phyloP scores from a whole-genome alignment of 2,329 filamentous ascomycete species.

The Claviceps sp. region DNA sequence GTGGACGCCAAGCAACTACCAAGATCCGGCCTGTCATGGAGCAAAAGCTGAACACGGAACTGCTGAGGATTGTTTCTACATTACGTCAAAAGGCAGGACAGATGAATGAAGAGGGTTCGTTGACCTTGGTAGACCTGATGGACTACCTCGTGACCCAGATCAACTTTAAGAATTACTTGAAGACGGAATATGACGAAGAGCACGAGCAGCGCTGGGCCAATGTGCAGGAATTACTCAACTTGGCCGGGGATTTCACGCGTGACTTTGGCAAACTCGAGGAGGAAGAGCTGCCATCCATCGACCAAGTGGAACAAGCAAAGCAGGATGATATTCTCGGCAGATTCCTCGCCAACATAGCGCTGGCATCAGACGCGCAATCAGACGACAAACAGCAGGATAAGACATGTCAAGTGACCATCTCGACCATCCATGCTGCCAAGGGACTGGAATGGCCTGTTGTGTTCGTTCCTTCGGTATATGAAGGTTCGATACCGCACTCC shows the following conservation, averaged over 20 bases:
- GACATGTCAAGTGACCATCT: conserved; percentile 66
- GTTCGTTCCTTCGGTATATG: conserved; percentile 81
- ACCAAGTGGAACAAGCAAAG: conserved; percentile 54
- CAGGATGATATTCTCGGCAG: conserved; percentile 53
- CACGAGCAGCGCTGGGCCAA: conserved; percentile 75
- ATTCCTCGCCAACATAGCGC: conserved; percentile 79
- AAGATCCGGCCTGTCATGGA: conserved; percentile 37
- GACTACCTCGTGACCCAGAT: conserved; percentile 49
- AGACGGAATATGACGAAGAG: conserved; percentile 57
- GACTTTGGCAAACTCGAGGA: conserved; percentile 32
- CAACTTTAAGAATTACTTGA: conserved; percentile 60
- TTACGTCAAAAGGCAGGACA: conserved; percentile 18
- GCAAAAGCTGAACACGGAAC: conserved; percentile 36
- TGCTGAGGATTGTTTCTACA: conserved; percentile 30
- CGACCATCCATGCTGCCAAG: conserved; percentile 92
- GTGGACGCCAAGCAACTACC: conserved; percentile 32
- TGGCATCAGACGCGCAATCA: conserved; percentile 68
- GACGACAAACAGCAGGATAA: conserved; percentile 43
- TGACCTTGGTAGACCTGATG: conserved; percentile 34
- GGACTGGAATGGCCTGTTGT: conserved; percentile 94
- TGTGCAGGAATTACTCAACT: conserved; percentile 71
- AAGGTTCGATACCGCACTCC: conserved; percentile 81
- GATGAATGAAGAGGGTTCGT: conserved; percentile 14
- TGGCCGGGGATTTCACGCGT: conserved; percentile 58
- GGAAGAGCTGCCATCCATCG: conserved; percentile 51